These are phyloP conservation scores for Amphicarpaea edgeworthii DNA, from an alignment of 306 rosid genomes.

Conservation along the genomic window DNA sequence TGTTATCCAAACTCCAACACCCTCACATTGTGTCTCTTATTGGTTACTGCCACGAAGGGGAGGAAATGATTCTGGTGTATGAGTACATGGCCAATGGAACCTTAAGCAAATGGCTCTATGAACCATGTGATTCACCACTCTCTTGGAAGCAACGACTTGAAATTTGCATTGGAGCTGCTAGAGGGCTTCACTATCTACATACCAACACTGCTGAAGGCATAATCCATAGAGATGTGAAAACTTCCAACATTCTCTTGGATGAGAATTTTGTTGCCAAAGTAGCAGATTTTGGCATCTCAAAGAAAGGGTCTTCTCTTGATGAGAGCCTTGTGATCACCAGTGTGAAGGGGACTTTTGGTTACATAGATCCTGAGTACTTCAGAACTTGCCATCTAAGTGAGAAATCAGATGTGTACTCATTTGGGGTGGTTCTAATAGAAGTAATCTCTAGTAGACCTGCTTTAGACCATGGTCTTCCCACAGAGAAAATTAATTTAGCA, in stretches of 20 bases:
- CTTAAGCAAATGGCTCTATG: conserved; percentile 11
- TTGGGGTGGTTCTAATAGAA: conserved; percentile 59
- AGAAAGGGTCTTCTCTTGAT: conserved; percentile 21
- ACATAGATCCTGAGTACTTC: conserved; percentile 60
- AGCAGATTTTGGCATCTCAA: conserved; percentile 59
- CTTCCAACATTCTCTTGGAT: conserved; percentile 44
- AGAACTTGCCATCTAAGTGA: conserved; percentile 33
- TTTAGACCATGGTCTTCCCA: conserved; percentile 38
- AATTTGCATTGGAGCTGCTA: conserved; percentile 32
- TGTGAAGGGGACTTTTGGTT: conserved; percentile 62
- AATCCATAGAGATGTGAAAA: conserved; percentile 44
- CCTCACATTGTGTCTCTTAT: conserved; percentile 27
- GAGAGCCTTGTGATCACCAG: conserved; percentile 48
- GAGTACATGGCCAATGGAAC: conserved; percentile 39
- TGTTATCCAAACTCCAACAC: conserved; percentile 37
- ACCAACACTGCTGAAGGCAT: conserved; percentile 31
- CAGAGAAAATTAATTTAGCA: conserved; percentile 45
- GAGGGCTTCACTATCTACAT: conserved; percentile 31
- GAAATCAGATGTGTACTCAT: conserved; percentile 61
- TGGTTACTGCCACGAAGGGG: conserved; percentile 34
- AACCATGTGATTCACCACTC: background rate
- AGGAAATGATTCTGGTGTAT: conserved; percentile 29
- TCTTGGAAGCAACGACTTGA: conserved; percentile 41
- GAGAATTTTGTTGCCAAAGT: conserved; percentile 56
- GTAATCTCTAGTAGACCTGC: conserved; percentile 56